Base-by-base conservation (phyloP, 306 rosid genomes). In the Pyrus betulifolia region DNA sequence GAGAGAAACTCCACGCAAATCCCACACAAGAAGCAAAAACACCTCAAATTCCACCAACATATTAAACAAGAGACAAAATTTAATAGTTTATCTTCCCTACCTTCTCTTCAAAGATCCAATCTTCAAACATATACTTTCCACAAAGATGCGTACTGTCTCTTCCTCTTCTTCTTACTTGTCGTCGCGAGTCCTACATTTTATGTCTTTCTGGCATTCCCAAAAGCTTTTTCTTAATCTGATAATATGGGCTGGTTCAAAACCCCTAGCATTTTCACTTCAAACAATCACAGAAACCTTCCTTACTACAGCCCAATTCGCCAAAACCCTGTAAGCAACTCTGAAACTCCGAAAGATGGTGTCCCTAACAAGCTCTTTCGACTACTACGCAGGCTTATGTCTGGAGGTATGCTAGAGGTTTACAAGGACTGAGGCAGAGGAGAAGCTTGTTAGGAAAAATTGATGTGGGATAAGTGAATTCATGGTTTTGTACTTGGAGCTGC, bases 61-160 rank as follows among this genome's bases (percentile, higher is more conserved):
- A 27, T 31, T 12, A 35, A 10, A 23, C 27, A 49, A 18, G 21
- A 13, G 12, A 11, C 44, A 30, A 18, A 31, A 12, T 3, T 51
- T 4, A 31, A 44, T 22, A 15, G 17, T 13, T 23, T 25, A 31
- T 30, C 30, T 54, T 60, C 77, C 79, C 42, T 59, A 81, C 81
- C 87, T 89, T 81, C 88, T 79, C 44, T 84, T 87, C 92, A 89
- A 89, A 78, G 78, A 44, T 82, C 72, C 78, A 46, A 64, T 74
- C 54, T 28, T 62, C 79, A 13, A 76, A 67, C 74, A 23, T 5
- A 3, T 11, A 49, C 67, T 23, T 69, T 10, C 42, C 22, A 46
- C 42, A 71, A 65, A 44, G 65, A 69, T 61, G 67, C 54, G 2
- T 12, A 21, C 59, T 58, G 23, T 9, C 3, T 12, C 62, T 25